Percentiles rank a stretch among this genome's conserved stretches.
These are phyloP conservation scores for Pseudocercospora fijiensis DNA, from an alignment of 2,329 filamentous ascomycete species.

Conservation along the genomic window DNA sequence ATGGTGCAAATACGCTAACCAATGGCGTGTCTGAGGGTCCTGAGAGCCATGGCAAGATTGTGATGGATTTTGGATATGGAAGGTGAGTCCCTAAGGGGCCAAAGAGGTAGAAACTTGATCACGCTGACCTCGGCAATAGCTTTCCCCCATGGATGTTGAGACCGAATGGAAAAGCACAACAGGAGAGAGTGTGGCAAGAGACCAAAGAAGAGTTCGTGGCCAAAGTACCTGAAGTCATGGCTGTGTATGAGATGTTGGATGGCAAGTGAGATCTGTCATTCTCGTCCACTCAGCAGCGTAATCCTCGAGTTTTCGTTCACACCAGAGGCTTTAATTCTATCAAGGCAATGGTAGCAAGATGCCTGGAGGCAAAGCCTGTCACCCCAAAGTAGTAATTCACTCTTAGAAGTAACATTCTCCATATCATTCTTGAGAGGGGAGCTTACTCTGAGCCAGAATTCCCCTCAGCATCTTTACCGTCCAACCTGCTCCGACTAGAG, in stretches of 20 bases:
- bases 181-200: constrained; percentile 17
- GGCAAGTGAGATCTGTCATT: not conserved
- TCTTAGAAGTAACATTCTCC: no score
- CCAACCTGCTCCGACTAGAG: constrained; percentile 1
- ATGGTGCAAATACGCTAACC: constrained; percentile 9
- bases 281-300: not conserved
- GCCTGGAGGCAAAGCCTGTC: no score
- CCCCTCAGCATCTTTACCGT: not conserved
- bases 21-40: constrained; percentile 14
- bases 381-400: no score
- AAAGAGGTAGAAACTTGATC: not conserved
- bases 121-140: constrained; percentile 7
- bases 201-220: constrained; percentile 11
- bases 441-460: no score
- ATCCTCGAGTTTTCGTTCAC: not conserved
- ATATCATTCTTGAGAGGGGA: no score
- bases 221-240: constrained; percentile 16
- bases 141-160: constrained; percentile 19
- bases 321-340: not conserved
- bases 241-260: constrained; percentile 12
- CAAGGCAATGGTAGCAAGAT: no score
- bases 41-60: constrained; percentile 11
- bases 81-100: not conserved
- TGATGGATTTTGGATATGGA: constrained; percentile 11
- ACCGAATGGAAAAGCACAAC: constrained; percentile 4